Base-by-base conservation (phyloP, 2,329 filamentous ascomycete genomes). In the Lachnellula suecica region DNA sequence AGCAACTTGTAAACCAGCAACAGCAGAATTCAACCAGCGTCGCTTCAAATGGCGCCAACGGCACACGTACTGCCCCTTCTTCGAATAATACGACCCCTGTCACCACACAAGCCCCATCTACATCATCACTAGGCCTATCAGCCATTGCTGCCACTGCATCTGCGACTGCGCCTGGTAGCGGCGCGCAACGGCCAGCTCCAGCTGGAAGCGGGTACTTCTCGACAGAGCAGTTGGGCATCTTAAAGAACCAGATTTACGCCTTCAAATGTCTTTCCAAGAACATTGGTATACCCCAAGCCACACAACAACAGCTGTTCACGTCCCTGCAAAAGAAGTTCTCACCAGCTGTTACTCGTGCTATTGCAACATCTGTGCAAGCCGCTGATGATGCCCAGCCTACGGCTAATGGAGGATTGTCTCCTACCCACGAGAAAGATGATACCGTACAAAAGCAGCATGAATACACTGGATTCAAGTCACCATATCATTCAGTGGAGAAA, bases 241-340 rank as follows among this genome's bases (percentile, higher is more conserved):
- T 99, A 9, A 81, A 90, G 54, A 86, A 89, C 59, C 94, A 99
- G 69, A 96, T 97, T 46, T 80, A 87, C 62, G 92, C 93, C 0
- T 97, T 97, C 73, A 95, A 95, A 71, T 80, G 91, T 60, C 78
- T 99, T 4, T 87, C 89, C 4, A 95, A 94, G 71, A 96, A 96
- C 61, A 79, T 88, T 13, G 87, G 91, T 1, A 83, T 97, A 3
- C 91, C 93, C 1, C 72, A 82, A 25, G 80, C 83, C 57, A 81
- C 96, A 59, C 91, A 96, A 68, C 88, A 93, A 65, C 84, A 88
- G 44, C 85, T 97, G 34, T 96, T 92, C 67, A 79, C 87, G 41
- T 84, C 88, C 52, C 83, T 87, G 44, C 81, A 86, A 60, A 85
- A 85, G 60, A 83, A 87, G 52, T 44, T 60, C 9, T 38, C 59